A percentile compares a stretch with the other conserved stretches of the same genome.
These are phyloP conservation scores for Paracoccidioides brasiliensis DNA, from an alignment of 2,329 filamentous ascomycete genomes.

Conservation along the genomic window DNA sequence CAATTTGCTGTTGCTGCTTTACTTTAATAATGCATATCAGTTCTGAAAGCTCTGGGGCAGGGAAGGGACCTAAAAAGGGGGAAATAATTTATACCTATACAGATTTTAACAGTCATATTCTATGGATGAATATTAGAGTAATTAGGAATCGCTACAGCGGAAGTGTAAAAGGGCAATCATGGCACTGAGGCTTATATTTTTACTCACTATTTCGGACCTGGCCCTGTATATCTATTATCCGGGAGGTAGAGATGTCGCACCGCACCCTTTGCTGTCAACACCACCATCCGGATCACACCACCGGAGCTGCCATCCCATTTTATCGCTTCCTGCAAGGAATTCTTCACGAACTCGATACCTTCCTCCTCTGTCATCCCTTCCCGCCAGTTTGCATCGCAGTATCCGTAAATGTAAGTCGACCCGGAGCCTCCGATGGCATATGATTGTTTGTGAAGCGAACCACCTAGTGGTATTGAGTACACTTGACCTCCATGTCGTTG, in stretches of 20 bases:
- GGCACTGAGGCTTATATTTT: too few relatives aligned
- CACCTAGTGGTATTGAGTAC: constrained; percentile 91
- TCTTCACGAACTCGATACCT: constrained; percentile 86
- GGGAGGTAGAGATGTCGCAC: constrained; percentile 91
- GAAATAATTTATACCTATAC: too few relatives aligned
- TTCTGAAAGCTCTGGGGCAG: too few relatives aligned
- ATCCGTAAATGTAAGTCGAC: constrained; percentile 98
- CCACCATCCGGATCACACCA: constrained; percentile 95
- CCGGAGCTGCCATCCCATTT: constrained; percentile 99
- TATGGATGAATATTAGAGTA: too few relatives aligned
- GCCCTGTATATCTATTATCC: constrained; percentile 75
- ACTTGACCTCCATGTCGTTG: constrained; percentile 90
- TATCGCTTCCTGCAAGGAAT: constrained; percentile 81
- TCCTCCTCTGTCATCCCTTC: constrained; percentile 89
- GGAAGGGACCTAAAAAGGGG: too few relatives aligned
- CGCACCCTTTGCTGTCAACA: constrained; percentile 78
- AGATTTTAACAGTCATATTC: too few relatives aligned
- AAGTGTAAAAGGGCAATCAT: background rate
- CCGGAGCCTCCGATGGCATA: constrained; percentile 95
- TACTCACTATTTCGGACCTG: constrained; percentile 37
- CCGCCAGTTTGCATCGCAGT: constrained; percentile 91
- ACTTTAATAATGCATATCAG: too few relatives aligned
- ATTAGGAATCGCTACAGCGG: too few relatives aligned
- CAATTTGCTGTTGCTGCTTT: too few relatives aligned
- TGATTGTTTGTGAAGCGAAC: constrained; percentile 91